These are phyloP conservation scores for Aegilops speltoides DNA, from an alignment of 176 grass and related monocot species.

Conservation along the genomic window DNA sequence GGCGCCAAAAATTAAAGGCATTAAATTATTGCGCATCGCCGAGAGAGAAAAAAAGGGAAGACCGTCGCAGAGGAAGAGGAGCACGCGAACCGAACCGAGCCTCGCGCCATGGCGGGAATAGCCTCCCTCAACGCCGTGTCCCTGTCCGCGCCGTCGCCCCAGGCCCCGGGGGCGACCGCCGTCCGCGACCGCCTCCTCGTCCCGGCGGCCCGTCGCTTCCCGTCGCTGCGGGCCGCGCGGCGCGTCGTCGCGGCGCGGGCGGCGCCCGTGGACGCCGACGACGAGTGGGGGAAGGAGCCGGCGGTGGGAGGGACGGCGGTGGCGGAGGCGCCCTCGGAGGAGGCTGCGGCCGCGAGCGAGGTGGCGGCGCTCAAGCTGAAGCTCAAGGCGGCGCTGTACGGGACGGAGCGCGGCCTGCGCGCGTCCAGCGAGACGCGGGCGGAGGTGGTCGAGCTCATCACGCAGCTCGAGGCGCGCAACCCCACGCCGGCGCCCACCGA, in stretches of 20 bases:
- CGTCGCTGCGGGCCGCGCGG: neutral
- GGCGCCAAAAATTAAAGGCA: neutral
- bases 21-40: neutral
- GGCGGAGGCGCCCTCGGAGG: constrained; percentile 30
- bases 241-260: constrained; percentile 17
- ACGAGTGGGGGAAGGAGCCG: constrained; percentile 68
- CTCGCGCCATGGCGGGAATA: constrained; percentile 37
- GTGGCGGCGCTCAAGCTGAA: constrained; percentile 63
- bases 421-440: constrained; percentile 90
- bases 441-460: constrained; percentile 88
- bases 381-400: constrained; percentile 72
- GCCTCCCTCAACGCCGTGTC: constrained; percentile 44
- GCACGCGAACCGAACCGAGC: neutral
- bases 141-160: constrained; percentile 26
- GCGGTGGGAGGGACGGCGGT: neutral
- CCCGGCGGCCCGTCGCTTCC: neutral
- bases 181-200: neutral
- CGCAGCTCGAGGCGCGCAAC: constrained; percentile 77
- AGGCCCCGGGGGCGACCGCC: neutral
- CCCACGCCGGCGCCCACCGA: constrained; percentile 89
- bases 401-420: constrained; percentile 74
- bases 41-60: neutral
- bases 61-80: neutral
- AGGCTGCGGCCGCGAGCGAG: constrained; percentile 33
- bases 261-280: constrained; percentile 51